phyloP scores from a whole-genome alignment of 352 stramenopile species.

The Phytophthora constricta region DNA sequence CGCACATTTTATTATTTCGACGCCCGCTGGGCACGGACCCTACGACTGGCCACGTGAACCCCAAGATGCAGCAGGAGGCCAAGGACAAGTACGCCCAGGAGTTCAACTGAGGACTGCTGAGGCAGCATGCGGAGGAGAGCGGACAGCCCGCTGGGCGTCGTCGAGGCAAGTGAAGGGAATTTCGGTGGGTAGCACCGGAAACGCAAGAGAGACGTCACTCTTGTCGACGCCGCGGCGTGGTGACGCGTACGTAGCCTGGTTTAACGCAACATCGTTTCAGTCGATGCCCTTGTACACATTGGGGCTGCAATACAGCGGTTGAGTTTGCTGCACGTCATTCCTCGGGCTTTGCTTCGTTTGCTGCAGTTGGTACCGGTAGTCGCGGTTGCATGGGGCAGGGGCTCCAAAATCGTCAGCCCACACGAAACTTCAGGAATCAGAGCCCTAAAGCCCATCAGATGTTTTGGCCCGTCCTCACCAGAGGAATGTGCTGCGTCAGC shows the following conservation, averaged over 20 bases:
- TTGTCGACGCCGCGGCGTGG: not conserved
- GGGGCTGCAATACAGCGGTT: too few species aligned
- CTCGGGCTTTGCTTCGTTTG: too few species aligned
- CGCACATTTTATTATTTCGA: constrained; percentile 99
- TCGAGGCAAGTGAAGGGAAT: constrained; percentile 6
- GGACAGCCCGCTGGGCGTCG: not conserved
- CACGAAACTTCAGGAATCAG: too few species aligned
- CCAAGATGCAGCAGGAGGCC: constrained; percentile 93
- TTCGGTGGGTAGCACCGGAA: constrained; percentile 12
- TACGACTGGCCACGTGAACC: constrained; percentile 94
- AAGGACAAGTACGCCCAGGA: constrained; percentile 96
- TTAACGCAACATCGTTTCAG: too few species aligned
- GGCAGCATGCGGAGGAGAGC: not conserved
- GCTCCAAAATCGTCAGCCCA: too few species aligned
- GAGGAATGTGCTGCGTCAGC: too few species aligned
- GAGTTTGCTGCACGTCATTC: too few species aligned
- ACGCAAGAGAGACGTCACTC: not conserved
- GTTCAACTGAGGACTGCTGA: constrained; percentile 59
- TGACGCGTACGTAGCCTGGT: not conserved
- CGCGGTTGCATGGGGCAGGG: too few species aligned
- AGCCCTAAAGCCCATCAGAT: too few species aligned
- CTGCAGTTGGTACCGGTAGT: too few species aligned
- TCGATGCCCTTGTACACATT: too few species aligned
- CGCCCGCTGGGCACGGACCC: constrained; percentile 97
- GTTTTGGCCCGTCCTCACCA: too few species aligned